phyloP scores from a whole-genome alignment of 331 rosid species.

The Ulmus americana region DNA sequence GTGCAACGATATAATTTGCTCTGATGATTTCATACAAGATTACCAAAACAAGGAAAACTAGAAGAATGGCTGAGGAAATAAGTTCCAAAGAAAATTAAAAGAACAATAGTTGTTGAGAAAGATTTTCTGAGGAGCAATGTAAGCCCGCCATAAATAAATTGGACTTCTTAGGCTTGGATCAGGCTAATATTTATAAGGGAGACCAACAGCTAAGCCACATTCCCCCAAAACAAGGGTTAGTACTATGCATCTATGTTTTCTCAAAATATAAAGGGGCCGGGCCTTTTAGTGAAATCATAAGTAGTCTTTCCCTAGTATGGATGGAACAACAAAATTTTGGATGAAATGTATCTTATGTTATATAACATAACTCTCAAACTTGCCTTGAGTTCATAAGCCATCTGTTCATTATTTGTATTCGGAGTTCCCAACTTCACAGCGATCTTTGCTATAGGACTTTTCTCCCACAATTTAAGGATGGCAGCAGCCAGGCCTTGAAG shows the following conservation, averaged over 20 bases:
- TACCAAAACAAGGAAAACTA: neutral
- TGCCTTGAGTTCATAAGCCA: conserved; percentile 87
- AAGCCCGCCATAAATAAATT: neutral
- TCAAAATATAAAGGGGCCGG: neutral
- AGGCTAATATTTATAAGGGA: neutral
- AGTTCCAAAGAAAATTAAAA: neutral
- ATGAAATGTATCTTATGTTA: conserved; percentile 15
- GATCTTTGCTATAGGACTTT: conserved; percentile 70
- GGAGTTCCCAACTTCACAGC: conserved; percentile 69
- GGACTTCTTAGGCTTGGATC: neutral
- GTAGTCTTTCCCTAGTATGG: neutral
- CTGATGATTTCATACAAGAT: neutral
- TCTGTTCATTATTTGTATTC: conserved; percentile 60
- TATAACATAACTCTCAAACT: conserved; percentile 32
- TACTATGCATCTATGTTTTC: neutral
- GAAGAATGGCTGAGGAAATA: neutral
- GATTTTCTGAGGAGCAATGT: neutral
- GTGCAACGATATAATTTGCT: neutral
- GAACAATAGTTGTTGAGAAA: neutral
- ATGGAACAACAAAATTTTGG: neutral
- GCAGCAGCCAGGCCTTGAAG: conserved; percentile 85
- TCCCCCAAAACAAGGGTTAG: neutral
- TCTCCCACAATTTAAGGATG: conserved; percentile 79
- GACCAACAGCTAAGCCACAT: neutral
- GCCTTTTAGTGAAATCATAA: neutral